phyloP scores from a whole-genome alignment of 306 rosid species.

The Cucurbita moschata region DNA sequence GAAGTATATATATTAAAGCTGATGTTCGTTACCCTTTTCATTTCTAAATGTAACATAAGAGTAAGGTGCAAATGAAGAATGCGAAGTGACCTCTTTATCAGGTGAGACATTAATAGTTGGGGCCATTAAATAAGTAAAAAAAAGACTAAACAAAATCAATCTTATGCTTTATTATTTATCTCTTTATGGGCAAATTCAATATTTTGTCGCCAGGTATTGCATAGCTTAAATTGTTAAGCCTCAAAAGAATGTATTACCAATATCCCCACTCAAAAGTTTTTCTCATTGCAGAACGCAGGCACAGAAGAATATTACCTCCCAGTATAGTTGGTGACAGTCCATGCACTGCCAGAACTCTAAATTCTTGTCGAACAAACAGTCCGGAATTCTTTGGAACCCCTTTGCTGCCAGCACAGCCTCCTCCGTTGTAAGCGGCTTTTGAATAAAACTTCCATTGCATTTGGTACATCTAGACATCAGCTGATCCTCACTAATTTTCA shows the following conservation, averaged over 20 bases:
- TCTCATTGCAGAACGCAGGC: background rate
- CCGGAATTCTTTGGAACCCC: slow-evolving; percentile 77
- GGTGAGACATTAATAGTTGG: background rate
- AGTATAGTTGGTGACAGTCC: slow-evolving; percentile 85
- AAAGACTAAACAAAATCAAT: background rate
- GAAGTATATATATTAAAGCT: background rate
- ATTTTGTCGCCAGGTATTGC: background rate
- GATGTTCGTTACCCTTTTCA: background rate
- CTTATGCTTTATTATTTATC: background rate
- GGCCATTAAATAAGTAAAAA: background rate
- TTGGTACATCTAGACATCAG: slow-evolving; percentile 88
- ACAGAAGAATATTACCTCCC: slow-evolving; percentile 51
- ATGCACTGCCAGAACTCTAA: slow-evolving; percentile 87
- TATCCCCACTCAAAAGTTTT: background rate
- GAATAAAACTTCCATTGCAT: slow-evolving; percentile 88
- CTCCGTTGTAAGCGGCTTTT: slow-evolving; percentile 66
- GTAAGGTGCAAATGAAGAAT: background rate
- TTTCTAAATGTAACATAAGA: background rate
- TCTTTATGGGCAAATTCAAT: background rate
- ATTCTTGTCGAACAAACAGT: slow-evolving; percentile 73
- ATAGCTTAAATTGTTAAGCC: background rate
- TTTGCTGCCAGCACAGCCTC: slow-evolving; percentile 84
- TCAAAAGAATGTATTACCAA: background rate
- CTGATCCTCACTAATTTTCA: slow-evolving; percentile 60
- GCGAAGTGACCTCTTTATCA: background rate